These are phyloP conservation scores for Clarireedia paspali DNA, from an alignment of 2,329 filamentous ascomycete genomes.

Conservation along the genomic window DNA sequence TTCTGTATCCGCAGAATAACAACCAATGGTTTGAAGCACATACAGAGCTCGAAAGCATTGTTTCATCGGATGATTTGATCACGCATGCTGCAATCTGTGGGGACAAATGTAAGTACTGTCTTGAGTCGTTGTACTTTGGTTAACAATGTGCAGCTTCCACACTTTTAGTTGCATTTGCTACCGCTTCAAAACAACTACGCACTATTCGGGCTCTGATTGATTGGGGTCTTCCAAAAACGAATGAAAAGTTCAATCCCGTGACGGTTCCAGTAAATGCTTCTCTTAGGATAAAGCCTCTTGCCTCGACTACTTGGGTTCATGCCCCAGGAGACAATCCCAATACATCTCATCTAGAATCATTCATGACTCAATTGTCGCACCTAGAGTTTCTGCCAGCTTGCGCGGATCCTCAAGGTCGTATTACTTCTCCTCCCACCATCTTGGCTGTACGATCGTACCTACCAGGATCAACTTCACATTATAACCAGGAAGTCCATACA, in stretches of 20 bases:
- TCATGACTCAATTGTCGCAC: slow-evolving; percentile 60
- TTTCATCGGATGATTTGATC: slow-evolving; percentile 65
- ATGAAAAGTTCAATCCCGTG: slow-evolving; percentile 45
- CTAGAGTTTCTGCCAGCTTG: slow-evolving; percentile 60
- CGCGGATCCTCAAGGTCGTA: slow-evolving; percentile 40
- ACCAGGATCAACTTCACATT: slow-evolving; percentile 45
- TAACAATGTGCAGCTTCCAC: slow-evolving; percentile 28
- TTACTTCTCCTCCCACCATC: slow-evolving; percentile 47
- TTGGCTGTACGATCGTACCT: slow-evolving; percentile 64
- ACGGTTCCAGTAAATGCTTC: slow-evolving; percentile 42
- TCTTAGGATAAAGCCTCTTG: slow-evolving; percentile 48
- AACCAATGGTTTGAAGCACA: slow-evolving; percentile 63
- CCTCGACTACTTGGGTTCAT: slow-evolving; percentile 45
- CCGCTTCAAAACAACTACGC: slow-evolving; percentile 63
- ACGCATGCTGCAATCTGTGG: slow-evolving; percentile 72
- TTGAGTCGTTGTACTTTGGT: slow-evolving; percentile 7
- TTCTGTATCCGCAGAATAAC: slow-evolving; percentile 72
- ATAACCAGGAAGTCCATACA: slow-evolving; percentile 59
- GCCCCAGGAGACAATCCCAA: slow-evolving; percentile 23
- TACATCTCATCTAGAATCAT: slow-evolving; percentile 39
- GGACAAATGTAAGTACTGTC: slow-evolving; percentile 54
- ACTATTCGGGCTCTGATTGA: slow-evolving; percentile 66
- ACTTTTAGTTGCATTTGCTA: slow-evolving; percentile 59
- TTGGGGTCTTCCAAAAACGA: slow-evolving; percentile 58
- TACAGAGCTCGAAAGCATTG: slow-evolving; percentile 66